Evolutionary conservation across 1,284 basidiomycete genomes (phyloP), one percentile per base, ranked within the genome.

Genomic region (Marasmius sp.): DNA sequence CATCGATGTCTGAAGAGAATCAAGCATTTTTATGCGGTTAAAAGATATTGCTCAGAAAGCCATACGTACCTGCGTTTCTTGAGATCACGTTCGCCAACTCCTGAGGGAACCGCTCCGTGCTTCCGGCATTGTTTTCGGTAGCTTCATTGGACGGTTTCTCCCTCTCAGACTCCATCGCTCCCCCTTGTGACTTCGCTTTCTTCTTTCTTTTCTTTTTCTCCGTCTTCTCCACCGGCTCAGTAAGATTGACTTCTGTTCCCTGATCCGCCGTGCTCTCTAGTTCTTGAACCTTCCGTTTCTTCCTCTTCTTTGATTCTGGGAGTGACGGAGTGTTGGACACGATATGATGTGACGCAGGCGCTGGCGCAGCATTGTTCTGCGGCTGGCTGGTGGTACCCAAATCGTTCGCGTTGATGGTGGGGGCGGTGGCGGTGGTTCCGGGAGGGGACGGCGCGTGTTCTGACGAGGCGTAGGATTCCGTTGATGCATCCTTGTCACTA

Each of bases 121-220:
- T 14, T 36, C n/a, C 20, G 9, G 11, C 7, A 27, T 11, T 36
- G 7, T 22, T 11, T 36, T 37, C 48, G 18, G 10, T 54, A 14
- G n/a, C 37, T 38, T 54, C n/a, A 36, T 14, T 16, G 16, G 22
- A 16, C 6, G 16, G 16, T 51, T 6, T 10, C 41, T 57, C n/a
- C 55, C 6, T 57, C n/a, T 41, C 18, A 36, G 18, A 33, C 36
- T 58, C 36, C 1, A 22, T 38, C 4, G 12, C 45, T 49, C 11
- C 33, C 14, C 50, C 45, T 16, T 34, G 18, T 10, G 33, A 38
- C 6, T n/a, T 37, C 6, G n/a, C 12, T 16, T 54, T 37, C 20
- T 54, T 54, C 36, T 54, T 54, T 20, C 45, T 47, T n/a, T 47
- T 60, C 59, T 55, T 52, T n/a, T 39, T 38, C 39, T 34, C 14